phyloP scores from a whole-genome alignment of 805 yeast genomes.

The Zygotorulaspora chibaensis region DNA sequence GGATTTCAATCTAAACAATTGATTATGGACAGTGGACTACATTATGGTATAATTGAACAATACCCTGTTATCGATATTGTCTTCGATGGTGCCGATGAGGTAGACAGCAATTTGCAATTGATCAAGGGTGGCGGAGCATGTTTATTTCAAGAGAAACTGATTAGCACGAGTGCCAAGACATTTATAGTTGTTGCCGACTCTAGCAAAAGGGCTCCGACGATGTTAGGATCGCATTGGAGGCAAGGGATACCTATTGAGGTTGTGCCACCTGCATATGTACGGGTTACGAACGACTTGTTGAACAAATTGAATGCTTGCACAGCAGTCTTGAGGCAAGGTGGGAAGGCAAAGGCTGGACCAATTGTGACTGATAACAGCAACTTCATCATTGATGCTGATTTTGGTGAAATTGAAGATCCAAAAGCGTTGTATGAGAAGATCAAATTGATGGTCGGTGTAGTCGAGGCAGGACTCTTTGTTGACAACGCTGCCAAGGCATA shows the following conservation, averaged over 20 bases:
- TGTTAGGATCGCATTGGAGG: constrained; percentile 75
- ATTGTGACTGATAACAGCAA: constrained; percentile 94
- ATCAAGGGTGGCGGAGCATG: constrained; percentile 99
- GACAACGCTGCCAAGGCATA: constrained; percentile 70
- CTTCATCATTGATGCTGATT: constrained; percentile 88
- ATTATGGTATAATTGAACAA: constrained; percentile 78
- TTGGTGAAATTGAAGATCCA: constrained; percentile 63
- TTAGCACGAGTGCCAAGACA: constrained; percentile 70
- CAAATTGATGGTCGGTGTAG: constrained; percentile 83
- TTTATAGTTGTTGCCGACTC: constrained; percentile 90
- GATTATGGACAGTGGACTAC: constrained; percentile 75
- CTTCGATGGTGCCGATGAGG: constrained; percentile 98
- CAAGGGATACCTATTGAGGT: constrained; percentile 95
- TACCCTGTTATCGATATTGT: constrained; percentile 81
- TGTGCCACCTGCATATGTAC: constrained; percentile 81
- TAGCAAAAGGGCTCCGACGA: constrained; percentile 66
- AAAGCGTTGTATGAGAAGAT: constrained; percentile 56
- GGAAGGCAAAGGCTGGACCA: constrained; percentile 93
- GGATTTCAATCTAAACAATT: constrained; percentile 92
- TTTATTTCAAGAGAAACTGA: constrained; percentile 90
- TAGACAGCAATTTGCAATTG: constrained; percentile 72
- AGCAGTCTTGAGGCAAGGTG: constrained; percentile 72
- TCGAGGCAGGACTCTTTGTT: constrained; percentile 89
- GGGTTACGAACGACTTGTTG: constrained; percentile 61
- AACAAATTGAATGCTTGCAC: constrained; percentile 49